Evolutionary conservation across 2,329 filamentous ascomycete species (phyloP), one percentile per base, ranked within the genome.

Genomic region (Dothistroma septosporum): DNA sequence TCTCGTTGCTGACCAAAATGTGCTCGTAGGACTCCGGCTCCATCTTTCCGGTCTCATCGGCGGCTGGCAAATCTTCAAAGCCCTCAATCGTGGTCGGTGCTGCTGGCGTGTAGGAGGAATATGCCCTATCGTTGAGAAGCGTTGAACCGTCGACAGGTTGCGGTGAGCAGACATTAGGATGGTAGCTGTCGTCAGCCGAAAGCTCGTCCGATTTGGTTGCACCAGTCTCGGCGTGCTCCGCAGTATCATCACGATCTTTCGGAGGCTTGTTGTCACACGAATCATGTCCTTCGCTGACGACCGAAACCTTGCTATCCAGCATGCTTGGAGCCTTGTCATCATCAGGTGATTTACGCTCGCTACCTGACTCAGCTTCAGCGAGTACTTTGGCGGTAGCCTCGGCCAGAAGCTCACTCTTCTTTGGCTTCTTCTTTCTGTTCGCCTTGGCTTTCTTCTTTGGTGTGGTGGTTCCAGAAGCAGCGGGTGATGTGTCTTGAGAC

Each of bases 391-490:
- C 21, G 22, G 31, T 33, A 21, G 41, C 19, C 12, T 35, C 47
- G n/a, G 24, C 50, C n/a, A 21, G 31, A 4, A 53, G 16, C 14
- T 28, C 31, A 16, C 4, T 32, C 35, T 46, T 55, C 35, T 31
- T 55, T 28, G 48, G 9, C 55, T 64, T 66, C 41, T 57, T 64
- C 19, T 59, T 61, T 44, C 61, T 62, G 35, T 57, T 58, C 21
- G 52, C 46, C 32, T 62, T 61, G 49, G 58, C 59, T 49, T 62
- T 63, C 24, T 55, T 60, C 57, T 66, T 68, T 2, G 67, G 66
- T 11, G 68, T 65, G 19, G 53, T 63, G 14, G 61, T 32, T 19
- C 55, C 61, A 24, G 68, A 69, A 22, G 57, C 57, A 6, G 58
- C 64, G 5, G 65, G 60, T 4, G 66, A 65, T 2, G 61, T 59